A percentile compares a stretch with the other conserved stretches of the same genome.
phyloP scores from a whole-genome alignment of 176 grass and related monocot species.

The Puya raimondii region DNA sequence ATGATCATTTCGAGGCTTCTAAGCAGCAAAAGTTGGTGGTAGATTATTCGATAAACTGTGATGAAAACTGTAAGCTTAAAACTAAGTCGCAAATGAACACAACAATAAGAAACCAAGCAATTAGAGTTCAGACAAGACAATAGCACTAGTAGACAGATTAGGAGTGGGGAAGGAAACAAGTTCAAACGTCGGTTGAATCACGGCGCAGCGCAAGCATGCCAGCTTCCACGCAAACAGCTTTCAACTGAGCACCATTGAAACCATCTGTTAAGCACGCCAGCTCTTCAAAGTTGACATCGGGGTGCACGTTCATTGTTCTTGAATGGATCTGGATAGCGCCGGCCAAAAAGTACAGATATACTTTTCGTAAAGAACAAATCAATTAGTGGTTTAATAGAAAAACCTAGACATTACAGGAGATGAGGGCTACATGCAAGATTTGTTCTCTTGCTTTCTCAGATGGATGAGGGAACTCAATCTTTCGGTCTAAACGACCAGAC shows the following conservation, averaged over 20 bases:
- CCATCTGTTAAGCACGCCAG: slow-evolving; percentile 74
- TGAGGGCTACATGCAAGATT: slow-evolving; percentile 63
- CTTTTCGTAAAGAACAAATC: neutral
- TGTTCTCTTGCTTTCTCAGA: slow-evolving; percentile 80
- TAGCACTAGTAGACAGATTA: neutral
- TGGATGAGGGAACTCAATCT: slow-evolving; percentile 91
- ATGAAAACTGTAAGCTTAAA: neutral
- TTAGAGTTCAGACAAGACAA: neutral
- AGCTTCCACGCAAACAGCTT: slow-evolving; percentile 92
- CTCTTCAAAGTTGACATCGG: slow-evolving; percentile 95
- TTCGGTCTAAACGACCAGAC: slow-evolving; percentile 84
- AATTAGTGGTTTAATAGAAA: neutral
- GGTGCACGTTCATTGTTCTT: slow-evolving; percentile 87
- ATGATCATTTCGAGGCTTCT: neutral
- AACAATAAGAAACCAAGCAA: neutral
- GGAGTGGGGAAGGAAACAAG: neutral
- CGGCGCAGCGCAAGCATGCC: slow-evolving; percentile 83
- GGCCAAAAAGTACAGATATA: neutral
- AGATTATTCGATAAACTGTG: neutral
- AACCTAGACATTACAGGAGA: neutral
- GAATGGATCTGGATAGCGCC: slow-evolving; percentile 57
- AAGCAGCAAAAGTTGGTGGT: neutral
- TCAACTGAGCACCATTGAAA: slow-evolving; percentile 85
- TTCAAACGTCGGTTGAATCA: slow-evolving; percentile 79
- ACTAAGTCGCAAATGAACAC: neutral